These are phyloP conservation scores for Backusella circina DNA, from an alignment of 192 early-diverging fungal species.

Conservation along the genomic window DNA sequence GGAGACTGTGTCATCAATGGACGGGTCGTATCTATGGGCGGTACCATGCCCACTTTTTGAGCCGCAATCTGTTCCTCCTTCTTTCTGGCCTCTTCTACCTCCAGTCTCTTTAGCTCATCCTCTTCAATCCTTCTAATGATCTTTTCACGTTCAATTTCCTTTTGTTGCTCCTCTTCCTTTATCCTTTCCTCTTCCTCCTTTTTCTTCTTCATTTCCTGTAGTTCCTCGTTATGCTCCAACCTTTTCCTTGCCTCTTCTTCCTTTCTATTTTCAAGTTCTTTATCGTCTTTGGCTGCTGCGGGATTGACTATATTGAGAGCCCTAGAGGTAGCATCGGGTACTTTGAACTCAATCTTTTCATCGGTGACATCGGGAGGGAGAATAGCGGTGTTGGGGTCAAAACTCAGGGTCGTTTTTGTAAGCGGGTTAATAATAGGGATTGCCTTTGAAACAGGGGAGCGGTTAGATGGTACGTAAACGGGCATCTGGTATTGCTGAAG, in stretches of 20 bases:
- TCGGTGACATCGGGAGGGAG: background rate
- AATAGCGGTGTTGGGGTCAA: conserved; percentile 1
- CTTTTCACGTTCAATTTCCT: conserved; percentile 20
- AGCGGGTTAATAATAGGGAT: conserved; percentile 76
- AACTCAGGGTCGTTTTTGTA: conserved; percentile 51
- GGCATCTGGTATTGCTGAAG: background rate
- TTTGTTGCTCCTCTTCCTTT: conserved; percentile 14
- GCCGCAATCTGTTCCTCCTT: background rate
- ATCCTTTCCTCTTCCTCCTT: conserved; percentile 7
- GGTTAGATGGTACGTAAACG: background rate
- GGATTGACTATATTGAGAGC: conserved; percentile 49
- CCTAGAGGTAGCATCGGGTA: background rate
- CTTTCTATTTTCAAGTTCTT: background rate
- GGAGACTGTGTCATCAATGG: conserved; percentile 16
- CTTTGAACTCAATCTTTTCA: conserved; percentile 28
- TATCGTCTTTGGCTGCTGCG: conserved; percentile 25
- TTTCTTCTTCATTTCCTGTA: conserved; percentile 30
- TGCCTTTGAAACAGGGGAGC: conserved; percentile 38
- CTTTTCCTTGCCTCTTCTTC: background rate
- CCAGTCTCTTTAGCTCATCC: background rate
- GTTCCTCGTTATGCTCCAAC: conserved; percentile 31
- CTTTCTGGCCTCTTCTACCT: background rate
- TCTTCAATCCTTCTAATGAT: background rate
- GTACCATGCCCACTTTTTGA: background rate
- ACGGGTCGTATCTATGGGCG: conserved; percentile 5